Percentiles rank a stretch among this genome's conserved stretches.
Conservation (phyloP, 2,329 filamentous ascomycete species). For the Penicillium sp. region DNA sequence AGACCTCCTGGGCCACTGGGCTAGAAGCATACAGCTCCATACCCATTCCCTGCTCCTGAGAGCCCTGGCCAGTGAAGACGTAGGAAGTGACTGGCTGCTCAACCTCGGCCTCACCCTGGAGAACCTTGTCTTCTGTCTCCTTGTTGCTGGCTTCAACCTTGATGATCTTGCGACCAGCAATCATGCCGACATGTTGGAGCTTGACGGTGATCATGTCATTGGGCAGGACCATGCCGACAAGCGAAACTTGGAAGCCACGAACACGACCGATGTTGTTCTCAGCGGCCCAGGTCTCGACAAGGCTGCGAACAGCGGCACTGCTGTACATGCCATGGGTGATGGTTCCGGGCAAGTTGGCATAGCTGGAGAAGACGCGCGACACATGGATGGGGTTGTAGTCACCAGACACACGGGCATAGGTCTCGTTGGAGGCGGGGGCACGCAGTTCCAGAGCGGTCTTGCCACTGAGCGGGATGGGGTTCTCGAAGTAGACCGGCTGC, state of each 20-base stretch:
- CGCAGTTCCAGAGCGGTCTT: conserved; percentile 85
- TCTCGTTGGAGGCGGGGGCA: conserved; percentile 94
- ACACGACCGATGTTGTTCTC: conserved; percentile 98
- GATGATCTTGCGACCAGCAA: conserved; percentile 97
- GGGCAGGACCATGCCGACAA: conserved; percentile 98
- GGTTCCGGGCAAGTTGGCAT: conserved; percentile 91
- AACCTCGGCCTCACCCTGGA: conserved; percentile 92
- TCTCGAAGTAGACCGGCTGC: conserved; percentile 95
- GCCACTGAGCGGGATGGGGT: conserved; percentile 90
- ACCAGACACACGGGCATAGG: conserved; percentile 93
- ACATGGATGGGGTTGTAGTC: conserved; percentile 99
- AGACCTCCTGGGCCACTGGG: conserved; percentile 91
- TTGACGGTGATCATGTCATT: conserved; percentile 95
- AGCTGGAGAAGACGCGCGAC: conserved; percentile 91
- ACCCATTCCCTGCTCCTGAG: conserved; percentile 98
- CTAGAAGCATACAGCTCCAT: conserved; percentile 98
- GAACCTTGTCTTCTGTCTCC: conserved; percentile 93
- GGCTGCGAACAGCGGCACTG: conserved; percentile 88
- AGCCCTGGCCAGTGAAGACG: conserved; percentile 97
- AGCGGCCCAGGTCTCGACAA: conserved; percentile 98
- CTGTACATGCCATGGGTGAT: conserved; percentile 99
- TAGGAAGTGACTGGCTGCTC: conserved; percentile 97
- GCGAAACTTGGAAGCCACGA: conserved; percentile 91
- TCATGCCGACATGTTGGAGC: conserved; percentile 95
- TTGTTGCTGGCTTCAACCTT: conserved; percentile 96